Base-by-base conservation (phyloP, 805 yeast species). In the Dipodascus geniculatus region DNA sequence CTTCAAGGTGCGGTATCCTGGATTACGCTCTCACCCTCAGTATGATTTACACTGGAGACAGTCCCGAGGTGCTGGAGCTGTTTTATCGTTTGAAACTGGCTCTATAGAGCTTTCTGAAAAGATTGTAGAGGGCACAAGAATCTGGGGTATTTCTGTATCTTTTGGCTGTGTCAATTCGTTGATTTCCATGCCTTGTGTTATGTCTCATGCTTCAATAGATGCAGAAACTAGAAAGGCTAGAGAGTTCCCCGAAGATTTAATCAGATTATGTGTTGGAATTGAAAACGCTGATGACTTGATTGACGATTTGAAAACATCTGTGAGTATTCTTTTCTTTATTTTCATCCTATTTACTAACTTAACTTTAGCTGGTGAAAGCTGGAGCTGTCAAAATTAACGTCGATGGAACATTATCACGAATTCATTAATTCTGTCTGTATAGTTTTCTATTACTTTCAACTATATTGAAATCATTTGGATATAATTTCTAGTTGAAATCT, bases 181-280 rank as follows among this genome's bases (percentile, higher is more conserved):
- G 65, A 87, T 90, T 55, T 87, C 96, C 42, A 79, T 90, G 82
- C 98, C 98, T 16, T 87, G 97, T 68, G 79, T 80, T 68, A 90
- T 90, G 97, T 87, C 96, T 3, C 98, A 90, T 65, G 97, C 97
- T n/a, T 84, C 96, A 2, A 90, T 90, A 57, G 96, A 89, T 61
- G 84, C 89, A 23, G 80, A 86, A 64, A 82, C 87, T 2, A 81
- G 97, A 68, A 82, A 82, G 50, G 95, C 85, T 67, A 81, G 98
- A 67, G 88, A 82, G 48, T 82, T 90, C 71, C 96, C 96, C 1
- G 97, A 90, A 68, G 97, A 91, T 66, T 74, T 90, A 64, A 81
- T 90, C 61, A 77, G 98, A 63, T 75, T 90, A 54, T 90, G 96
- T 66, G 83, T 90, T 51, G 98, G 98, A 55, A 90, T 90, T 57